Percentiles rank a stretch among this genome's conserved stretches.
phyloP scores from a whole-genome alignment of 2,329 filamentous ascomycete species.

The Aspergillus vadensis region DNA sequence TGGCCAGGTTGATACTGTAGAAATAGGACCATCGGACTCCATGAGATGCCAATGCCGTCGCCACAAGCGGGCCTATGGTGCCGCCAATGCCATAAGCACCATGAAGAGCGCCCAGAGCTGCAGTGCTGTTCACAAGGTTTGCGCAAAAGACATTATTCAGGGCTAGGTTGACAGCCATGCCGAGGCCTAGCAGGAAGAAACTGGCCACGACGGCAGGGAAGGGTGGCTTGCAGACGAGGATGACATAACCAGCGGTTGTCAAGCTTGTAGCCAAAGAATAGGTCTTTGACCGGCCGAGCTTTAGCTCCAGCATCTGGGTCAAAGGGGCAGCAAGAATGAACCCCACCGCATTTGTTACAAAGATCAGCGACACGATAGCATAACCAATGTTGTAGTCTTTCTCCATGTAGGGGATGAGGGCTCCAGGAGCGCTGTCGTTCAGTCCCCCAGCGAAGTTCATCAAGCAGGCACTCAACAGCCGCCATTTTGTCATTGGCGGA shows the following conservation, averaged over 20 bases:
- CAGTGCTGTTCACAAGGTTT: constrained; percentile 55
- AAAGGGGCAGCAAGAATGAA: constrained; percentile 73
- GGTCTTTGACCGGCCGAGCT: constrained; percentile 66
- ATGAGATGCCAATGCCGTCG: constrained; percentile 69
- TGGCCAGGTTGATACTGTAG: constrained; percentile 66
- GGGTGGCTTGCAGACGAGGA: constrained; percentile 68
- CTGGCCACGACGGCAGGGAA: constrained; percentile 67
- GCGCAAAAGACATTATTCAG: constrained; percentile 60
- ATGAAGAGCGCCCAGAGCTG: constrained; percentile 46
- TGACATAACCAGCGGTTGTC: constrained; percentile 63
- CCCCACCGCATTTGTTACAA: constrained; percentile 74
- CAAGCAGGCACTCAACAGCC: constrained; percentile 65
- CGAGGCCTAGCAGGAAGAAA: constrained; percentile 68
- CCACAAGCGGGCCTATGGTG: constrained; percentile 68
- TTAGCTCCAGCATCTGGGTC: constrained; percentile 63
- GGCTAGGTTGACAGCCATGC: constrained; percentile 54
- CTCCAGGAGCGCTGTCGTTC: constrained; percentile 74
- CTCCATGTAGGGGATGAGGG: constrained; percentile 80
- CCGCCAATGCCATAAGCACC: constrained; percentile 61
- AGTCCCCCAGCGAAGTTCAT: constrained; percentile 70
- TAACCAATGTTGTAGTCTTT: constrained; percentile 74
- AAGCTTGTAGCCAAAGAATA: constrained; percentile 61
- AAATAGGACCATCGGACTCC: constrained; percentile 68
- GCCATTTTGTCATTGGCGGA: constrained; percentile 64
- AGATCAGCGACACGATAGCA: constrained; percentile 77